Conservation (phyloP, 2,329 filamentous ascomycete species). For the Thermoascus crustaceus region DNA sequence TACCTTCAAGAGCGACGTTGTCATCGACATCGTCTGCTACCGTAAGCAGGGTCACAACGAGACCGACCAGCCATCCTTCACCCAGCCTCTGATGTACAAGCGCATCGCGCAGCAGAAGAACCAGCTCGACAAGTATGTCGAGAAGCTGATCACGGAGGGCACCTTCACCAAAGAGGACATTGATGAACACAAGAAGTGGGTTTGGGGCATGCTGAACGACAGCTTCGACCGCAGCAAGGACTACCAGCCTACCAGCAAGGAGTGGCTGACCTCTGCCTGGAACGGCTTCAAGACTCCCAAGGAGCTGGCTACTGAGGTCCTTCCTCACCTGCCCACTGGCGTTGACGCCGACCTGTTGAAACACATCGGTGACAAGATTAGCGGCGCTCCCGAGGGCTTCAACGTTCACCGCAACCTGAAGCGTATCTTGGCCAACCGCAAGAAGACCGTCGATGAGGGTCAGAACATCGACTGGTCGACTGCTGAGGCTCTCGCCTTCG, state of each 20-base stretch:
- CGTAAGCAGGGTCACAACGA: constrained; percentile 99
- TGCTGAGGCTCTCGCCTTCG: constrained; percentile 91
- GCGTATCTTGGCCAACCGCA: constrained; percentile 81
- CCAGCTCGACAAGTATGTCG: constrained; percentile 82
- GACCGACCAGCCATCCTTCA: constrained; percentile 98
- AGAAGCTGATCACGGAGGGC: constrained; percentile 83
- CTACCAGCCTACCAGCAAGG: constrained; percentile 90
- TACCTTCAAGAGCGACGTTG: constrained; percentile 96
- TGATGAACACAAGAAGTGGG: constrained; percentile 99
- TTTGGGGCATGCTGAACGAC: constrained; percentile 97
- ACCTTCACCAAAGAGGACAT: constrained; percentile 97
- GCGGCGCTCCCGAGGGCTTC: constrained; percentile 74
- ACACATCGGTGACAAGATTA: constrained; percentile 75
- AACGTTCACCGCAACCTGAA: constrained; percentile 90
- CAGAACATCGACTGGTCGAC: constrained; percentile 97
- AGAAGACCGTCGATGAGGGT: constrained; percentile 86
- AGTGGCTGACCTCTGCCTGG: constrained; percentile 98
- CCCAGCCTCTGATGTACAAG: constrained; percentile 99
- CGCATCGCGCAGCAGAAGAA: constrained; percentile 76
- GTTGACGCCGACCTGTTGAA: constrained; percentile 65
- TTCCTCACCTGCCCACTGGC: constrained; percentile 83
- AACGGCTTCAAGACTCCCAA: constrained; percentile 99
- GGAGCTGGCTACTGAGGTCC: constrained; percentile 86
- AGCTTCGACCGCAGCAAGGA: constrained; percentile 97
- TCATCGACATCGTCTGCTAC: constrained; percentile 98